Evolutionary conservation across 2,329 filamentous ascomycete species (phyloP), one percentile per base, ranked within the genome.

Genomic region (Aspergillus novofumigatus): DNA sequence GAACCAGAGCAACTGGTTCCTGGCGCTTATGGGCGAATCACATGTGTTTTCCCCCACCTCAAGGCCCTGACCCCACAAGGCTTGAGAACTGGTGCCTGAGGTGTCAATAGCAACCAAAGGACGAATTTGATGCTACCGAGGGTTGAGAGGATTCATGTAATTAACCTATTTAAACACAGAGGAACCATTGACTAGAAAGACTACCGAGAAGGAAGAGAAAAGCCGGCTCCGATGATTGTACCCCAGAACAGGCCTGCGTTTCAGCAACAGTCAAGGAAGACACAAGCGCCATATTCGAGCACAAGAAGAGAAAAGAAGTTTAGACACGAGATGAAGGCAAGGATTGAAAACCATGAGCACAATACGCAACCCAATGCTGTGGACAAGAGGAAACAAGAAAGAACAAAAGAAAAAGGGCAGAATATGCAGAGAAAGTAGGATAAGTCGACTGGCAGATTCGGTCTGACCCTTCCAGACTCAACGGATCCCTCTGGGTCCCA

Each of bases 401-500:
- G 38, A 55, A 41, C 41, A 58, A 53, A 52, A 51, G 55, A 54
- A 29, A 52, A 51, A 52, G 55, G 45, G 32, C 32, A 53, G 53
- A 47, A 56, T 47, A 50, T 47, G 61, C 57, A 58, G 51, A 52
- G 38, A 52, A 57, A 56, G 35, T 45, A 57, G 59, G 61, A 55
- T 54, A 60, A 62, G 55, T 61, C 51, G 53, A 56, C 51, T 47
- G 53, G 52, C 51, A 55, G 48, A 47, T 41, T 52, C 45, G 49
- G 38, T 25, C 23, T 50, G 54, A 53, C 57, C 55, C 23, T 41
- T 42, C 52, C 49, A 53, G 49, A 52, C 48, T 53, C 49, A 49
- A 45, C 41, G 49, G 49, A 42, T 49, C 7, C 17, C 44, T 17
- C 21, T 47, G 10, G 38, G 49, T 52, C 55, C 57, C 51, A 23